Evolutionary conservation across 2,329 filamentous ascomycete genomes (phyloP).

Genomic region (Cladosporium sp.): DNA sequence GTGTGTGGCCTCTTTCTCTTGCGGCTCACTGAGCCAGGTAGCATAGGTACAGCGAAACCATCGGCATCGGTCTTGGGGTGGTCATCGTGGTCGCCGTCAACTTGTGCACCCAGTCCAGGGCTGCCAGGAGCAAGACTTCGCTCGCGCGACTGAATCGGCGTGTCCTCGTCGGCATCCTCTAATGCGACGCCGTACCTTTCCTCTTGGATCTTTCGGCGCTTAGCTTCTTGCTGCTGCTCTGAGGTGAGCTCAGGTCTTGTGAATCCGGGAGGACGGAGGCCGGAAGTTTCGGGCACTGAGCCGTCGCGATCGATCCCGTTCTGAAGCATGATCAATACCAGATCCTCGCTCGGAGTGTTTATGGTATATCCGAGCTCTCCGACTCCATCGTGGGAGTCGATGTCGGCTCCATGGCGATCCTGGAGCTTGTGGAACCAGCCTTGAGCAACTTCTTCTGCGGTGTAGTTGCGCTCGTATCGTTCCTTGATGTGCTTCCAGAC

Average conservation of each 20-base stretch:
- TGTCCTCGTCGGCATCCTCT: conserved; percentile 15
- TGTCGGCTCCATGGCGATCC: conserved; percentile 14
- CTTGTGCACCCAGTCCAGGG: neutral
- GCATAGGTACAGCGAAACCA: conserved; percentile 18
- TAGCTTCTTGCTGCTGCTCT: conserved; percentile 20
- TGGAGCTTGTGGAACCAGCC: conserved; percentile 22
- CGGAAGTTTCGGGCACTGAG: conserved; percentile 19
- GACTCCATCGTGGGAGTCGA: conserved; percentile 20
- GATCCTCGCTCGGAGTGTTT: conserved; percentile 10
- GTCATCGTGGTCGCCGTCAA: neutral
- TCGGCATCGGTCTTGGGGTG: conserved; percentile 9
- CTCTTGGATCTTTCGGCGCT: conserved; percentile 16
- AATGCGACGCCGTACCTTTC: conserved; percentile 18
- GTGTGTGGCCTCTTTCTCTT: conserved; percentile 5
- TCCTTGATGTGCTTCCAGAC: conserved; percentile 21
- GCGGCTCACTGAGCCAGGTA: neutral
- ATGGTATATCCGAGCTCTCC: conserved; percentile 18
- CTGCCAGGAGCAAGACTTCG: neutral
- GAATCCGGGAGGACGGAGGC: conserved; percentile 17
- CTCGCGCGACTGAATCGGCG: conserved; percentile 16
- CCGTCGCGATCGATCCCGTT: conserved; percentile 20
- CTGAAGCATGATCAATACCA: conserved; percentile 16
- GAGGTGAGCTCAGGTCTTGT: conserved; percentile 1
- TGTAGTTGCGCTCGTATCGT: conserved; percentile 17
- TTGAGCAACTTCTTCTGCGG: conserved; percentile 11